Percentiles rank a stretch among this genome's conserved stretches.
Conservation (phyloP, 2,329 filamentous ascomycete species). For the Sarocladiaceae sp. region DNA sequence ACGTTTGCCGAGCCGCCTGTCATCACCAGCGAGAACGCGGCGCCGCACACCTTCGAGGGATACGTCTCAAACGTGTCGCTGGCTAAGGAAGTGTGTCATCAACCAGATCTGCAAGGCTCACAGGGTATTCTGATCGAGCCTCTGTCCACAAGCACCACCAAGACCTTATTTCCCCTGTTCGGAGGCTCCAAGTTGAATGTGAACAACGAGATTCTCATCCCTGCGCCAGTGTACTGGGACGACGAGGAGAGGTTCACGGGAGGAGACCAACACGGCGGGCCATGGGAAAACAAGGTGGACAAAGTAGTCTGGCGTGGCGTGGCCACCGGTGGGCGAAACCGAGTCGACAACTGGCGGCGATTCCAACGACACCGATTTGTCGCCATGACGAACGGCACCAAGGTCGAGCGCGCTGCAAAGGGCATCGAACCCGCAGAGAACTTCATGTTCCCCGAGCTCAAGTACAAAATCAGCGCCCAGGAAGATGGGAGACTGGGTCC, state of each 20-base stretch:
- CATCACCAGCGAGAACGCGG: constrained; percentile 39
- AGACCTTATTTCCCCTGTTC: constrained; percentile 57
- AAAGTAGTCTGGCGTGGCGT: constrained; percentile 59
- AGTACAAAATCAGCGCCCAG: constrained; percentile 42
- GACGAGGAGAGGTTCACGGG: constrained; percentile 57
- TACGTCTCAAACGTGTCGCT: constrained; percentile 57
- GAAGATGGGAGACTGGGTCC: constrained; percentile 36
- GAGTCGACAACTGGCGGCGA: constrained; percentile 57
- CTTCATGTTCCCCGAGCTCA: constrained; percentile 43
- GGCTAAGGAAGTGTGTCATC: constrained; percentile 57
- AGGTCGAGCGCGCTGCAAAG: constrained; percentile 42
- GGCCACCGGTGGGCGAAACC: constrained; percentile 57
- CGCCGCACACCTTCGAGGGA: constrained; percentile 46
- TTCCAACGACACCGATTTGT: constrained; percentile 74
- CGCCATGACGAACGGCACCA: constrained; percentile 63
- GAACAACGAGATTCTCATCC: constrained; percentile 65
- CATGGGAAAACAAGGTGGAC: constrained; percentile 52
- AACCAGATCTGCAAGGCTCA: constrained; percentile 55
- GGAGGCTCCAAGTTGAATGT: constrained; percentile 62
- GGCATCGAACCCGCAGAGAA: constrained; percentile 38
- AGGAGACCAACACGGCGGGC: constrained; percentile 42
- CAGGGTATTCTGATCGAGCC: constrained; percentile 61
- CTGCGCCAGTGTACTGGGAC: constrained; percentile 63
- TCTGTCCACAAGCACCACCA: constrained; percentile 48
- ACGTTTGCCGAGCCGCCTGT: constrained; percentile 38